These are phyloP conservation scores for Neurospora sublineolata DNA, from an alignment of 495 filamentous ascomycete species.

Conservation along the genomic window DNA sequence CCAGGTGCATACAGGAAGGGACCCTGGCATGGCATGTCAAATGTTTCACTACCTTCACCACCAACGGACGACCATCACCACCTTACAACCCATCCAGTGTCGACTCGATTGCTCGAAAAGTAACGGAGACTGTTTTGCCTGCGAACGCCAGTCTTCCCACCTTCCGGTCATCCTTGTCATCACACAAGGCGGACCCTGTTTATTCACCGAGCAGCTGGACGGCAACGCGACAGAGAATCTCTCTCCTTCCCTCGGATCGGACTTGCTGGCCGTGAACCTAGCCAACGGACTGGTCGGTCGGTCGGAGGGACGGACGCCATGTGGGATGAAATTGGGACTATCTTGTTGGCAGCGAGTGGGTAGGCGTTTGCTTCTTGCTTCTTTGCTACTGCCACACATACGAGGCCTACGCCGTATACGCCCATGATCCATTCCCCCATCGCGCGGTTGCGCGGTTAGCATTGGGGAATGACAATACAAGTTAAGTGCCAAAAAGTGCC, in stretches of 20 bases:
- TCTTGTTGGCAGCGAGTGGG: neutral
- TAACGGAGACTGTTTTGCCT: neutral
- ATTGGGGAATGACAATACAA: neutral
- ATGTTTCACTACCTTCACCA: neutral
- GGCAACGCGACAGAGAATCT: neutral
- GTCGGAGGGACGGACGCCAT: neutral
- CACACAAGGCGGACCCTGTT: neutral
- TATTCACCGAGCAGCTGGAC: neutral
- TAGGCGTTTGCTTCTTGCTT: neutral
- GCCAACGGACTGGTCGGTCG: neutral
- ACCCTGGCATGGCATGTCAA: neutral
- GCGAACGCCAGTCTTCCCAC: neutral
- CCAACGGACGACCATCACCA: neutral
- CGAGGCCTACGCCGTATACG: neutral
- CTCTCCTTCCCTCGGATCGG: neutral
- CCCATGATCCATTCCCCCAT: neutral
- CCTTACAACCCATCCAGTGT: neutral
- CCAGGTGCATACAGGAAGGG: neutral
- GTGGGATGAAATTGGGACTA: neutral
- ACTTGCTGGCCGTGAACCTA: neutral
- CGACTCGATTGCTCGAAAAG: neutral
- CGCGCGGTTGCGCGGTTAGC: neutral
- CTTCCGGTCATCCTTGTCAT: neutral
- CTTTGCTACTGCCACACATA: neutral
- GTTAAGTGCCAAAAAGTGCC: neutral